A percentile compares a stretch with the other conserved stretches of the same genome.
Evolutionary conservation across 768 basidiomycete genomes (phyloP).

Genomic region (Mycena albidolilacea): DNA sequence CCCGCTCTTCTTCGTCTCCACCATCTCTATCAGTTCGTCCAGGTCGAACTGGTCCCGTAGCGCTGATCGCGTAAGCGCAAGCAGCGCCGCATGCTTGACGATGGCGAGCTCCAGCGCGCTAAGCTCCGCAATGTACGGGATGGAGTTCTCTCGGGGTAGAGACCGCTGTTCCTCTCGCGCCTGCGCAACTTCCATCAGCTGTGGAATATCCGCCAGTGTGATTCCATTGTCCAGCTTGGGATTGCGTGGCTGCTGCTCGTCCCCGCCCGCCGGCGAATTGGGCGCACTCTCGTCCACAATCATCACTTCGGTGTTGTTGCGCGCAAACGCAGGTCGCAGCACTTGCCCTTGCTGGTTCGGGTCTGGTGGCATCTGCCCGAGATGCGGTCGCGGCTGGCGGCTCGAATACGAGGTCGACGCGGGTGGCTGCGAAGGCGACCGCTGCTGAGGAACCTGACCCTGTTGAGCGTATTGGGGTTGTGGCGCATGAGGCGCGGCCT

Average conservation of each 20-base stretch:
- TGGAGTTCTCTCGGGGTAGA: conserved; percentile 81
- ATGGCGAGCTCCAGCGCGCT: conserved; percentile 89
- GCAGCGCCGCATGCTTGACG: conserved; percentile 91
- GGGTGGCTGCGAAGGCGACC: conserved; percentile 46
- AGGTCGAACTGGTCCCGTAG: conserved; percentile 88
- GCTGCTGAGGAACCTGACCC: conserved; percentile 55
- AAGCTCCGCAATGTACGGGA: conserved; percentile 88
- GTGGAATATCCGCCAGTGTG: conserved; percentile 95
- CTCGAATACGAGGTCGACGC: conserved; percentile 47
- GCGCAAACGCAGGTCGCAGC: conserved; percentile 77
- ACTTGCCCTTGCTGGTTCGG: conserved; percentile 59
- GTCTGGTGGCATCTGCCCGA: conserved; percentile 59
- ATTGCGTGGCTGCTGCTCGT: conserved; percentile 57
- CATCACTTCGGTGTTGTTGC: conserved; percentile 89
- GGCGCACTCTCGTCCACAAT: conserved; percentile 89
- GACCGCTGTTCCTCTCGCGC: conserved; percentile 91
- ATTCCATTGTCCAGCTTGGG: conserved; percentile 80
- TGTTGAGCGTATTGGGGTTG: conserved; percentile 51
- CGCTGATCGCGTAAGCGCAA: conserved; percentile 83
- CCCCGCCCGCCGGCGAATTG: conserved; percentile 74
- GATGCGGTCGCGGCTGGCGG: conserved; percentile 53
- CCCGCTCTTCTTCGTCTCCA: conserved; percentile 92
- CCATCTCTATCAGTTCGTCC: conserved; percentile 93
- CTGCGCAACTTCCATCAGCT: conserved; percentile 92
- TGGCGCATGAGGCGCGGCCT: conserved; percentile 42